Evolutionary conservation across 768 basidiomycete genomes (phyloP).

Genomic region (Rhodocollybia butyracea): DNA sequence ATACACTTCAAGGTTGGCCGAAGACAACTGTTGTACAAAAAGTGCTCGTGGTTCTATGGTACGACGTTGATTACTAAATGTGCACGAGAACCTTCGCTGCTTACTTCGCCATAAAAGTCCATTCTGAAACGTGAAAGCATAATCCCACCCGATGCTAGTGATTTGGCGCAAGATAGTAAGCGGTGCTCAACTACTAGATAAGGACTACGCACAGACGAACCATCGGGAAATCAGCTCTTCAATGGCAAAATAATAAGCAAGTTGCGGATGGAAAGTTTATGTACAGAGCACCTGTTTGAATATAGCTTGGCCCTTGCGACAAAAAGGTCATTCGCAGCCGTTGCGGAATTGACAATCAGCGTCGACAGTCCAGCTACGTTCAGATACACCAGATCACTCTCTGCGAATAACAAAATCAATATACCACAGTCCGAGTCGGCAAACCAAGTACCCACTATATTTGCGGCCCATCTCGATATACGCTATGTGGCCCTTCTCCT

Average conservation of each 20-base stretch:
- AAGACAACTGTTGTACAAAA: too few relatives aligned
- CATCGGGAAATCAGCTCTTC: conserved; percentile 3
- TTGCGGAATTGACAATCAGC: conserved; percentile 19
- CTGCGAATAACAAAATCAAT: too few relatives aligned
- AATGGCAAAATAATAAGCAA: not conserved
- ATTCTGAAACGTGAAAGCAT: not conserved
- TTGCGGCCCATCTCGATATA: too few relatives aligned
- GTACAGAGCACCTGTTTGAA: conserved; percentile 17
- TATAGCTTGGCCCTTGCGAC: conserved; percentile 19
- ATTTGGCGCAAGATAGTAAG: too few relatives aligned
- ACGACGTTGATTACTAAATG: too few relatives aligned
- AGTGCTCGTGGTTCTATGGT: too few relatives aligned
- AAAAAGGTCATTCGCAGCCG: conserved; percentile 21
- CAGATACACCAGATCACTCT: conserved; percentile 13
- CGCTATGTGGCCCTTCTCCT: too few relatives aligned
- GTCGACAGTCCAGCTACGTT: conserved; percentile 16
- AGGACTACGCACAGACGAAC: conserved; percentile 11
- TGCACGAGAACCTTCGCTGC: too few relatives aligned
- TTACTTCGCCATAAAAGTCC: not conserved
- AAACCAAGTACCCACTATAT: too few relatives aligned
- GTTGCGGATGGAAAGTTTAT: conserved; percentile 10
- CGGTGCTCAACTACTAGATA: too few relatives aligned
- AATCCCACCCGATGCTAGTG: not conserved
- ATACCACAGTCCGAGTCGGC: too few relatives aligned
- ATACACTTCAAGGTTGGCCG: too few relatives aligned